Base-by-base conservation (phyloP, 2,329 filamentous ascomycete species). In the Aspergillus awamori region DNA sequence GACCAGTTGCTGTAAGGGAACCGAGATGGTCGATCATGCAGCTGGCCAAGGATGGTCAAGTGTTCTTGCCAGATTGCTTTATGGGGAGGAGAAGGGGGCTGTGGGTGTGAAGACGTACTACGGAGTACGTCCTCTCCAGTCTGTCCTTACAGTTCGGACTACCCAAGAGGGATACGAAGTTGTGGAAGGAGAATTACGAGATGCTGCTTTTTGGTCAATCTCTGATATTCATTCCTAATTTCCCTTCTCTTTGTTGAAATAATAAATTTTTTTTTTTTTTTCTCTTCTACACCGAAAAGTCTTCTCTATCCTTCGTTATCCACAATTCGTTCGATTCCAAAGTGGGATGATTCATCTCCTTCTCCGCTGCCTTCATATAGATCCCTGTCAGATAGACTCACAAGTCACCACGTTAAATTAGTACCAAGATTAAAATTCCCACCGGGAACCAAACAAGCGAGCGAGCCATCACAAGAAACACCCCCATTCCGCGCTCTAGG, bases 401-500 rank as follows among this genome's bases (percentile, higher is more conserved):
- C 20, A 20, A 45, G 41, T 45, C 41, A 45, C 22, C 20, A 24
- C 10, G 8, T 22, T 13, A 11, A 3, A 20, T 43, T 43, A 43
- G 39, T 20, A 43, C 39, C 39, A 43, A 17, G 33, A 17, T 43
- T 20, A 20, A 10, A 20, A 22, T 45, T 45, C 11, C 41, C 41
- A 45, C 41, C 17, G 17, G 20, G 41, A 22, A 45, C 20, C 11
- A 36, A 36, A 45, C 20, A 45, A 51, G 51, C 15, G 53, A 56
- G 43, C 20, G 1, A 36, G 33, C 33, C 33, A 7, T 56, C 24
- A 38, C 17, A 33, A 54, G 48, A 49, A 36, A 36, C 2, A 11
- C 48, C 59, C 53, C 58, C 33, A 33, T 36, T 28, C 8, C 54
- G 53, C 58, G 63, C 61, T 53, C 58, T 58, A 53, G 43, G 54